Evolutionary conservation across 495 filamentous ascomycete genomes (phyloP).

Genomic region (Gamarada debralockiae): DNA sequence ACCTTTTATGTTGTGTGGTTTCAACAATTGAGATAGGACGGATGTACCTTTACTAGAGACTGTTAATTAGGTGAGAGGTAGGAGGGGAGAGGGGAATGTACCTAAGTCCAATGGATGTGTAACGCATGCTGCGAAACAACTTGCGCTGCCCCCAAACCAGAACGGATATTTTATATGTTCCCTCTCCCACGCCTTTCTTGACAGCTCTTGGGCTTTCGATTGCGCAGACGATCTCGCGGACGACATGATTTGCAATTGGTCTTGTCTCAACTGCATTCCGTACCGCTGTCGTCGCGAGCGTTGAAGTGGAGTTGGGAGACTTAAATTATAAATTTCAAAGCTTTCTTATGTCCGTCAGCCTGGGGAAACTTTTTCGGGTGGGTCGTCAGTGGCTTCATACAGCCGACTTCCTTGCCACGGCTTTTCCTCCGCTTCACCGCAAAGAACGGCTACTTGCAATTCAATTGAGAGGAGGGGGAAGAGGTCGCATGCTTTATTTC

Average conservation of each 20-base stretch:
- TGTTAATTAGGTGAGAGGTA: neutral
- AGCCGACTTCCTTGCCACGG: neutral
- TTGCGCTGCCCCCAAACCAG: constrained; percentile 93
- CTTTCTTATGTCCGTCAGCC: no score
- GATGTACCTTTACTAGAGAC: constrained; percentile 47
- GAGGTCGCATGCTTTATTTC: no score
- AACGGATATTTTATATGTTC: constrained; percentile 64
- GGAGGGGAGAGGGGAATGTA: constrained; percentile 34
- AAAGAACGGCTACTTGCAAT: neutral
- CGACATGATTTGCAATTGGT: constrained; percentile 22
- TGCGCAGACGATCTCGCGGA: constrained; percentile 25
- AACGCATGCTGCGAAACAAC: constrained; percentile 81
- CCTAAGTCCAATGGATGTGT: constrained; percentile 88
- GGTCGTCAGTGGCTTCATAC: neutral
- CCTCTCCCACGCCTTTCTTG: constrained; percentile 31
- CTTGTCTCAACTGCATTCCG: constrained; percentile 19
- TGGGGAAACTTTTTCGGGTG: no score
- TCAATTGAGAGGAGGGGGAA: no score
- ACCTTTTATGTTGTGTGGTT: neutral
- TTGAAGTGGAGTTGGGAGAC: neutral
- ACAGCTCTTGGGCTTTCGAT: constrained; percentile 4
- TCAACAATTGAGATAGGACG: neutral
- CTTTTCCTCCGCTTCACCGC: neutral
- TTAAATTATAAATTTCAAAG: neutral
- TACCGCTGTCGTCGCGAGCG: neutral